Percentiles rank a stretch among this genome's conserved stretches.
Conservation (phyloP, 169 alveolate genomes). For the Eimeria praecox region DNA sequence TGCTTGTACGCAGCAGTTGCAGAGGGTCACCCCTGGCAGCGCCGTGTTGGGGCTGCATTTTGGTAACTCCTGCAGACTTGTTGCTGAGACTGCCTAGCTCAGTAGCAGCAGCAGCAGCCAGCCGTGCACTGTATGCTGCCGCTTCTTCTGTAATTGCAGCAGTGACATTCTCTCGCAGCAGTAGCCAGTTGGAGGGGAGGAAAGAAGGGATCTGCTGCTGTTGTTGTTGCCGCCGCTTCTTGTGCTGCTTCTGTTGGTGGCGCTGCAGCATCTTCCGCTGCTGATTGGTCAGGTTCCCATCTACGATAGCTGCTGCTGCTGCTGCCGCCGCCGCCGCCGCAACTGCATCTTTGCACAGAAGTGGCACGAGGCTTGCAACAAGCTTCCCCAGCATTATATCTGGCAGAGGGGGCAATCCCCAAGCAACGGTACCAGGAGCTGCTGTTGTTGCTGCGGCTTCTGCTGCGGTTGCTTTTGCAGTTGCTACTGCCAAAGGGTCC, state of each 20-base stretch:
- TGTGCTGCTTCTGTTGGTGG: conserved; percentile 68
- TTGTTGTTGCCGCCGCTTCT: conserved; percentile 56
- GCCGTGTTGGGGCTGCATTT: conserved; percentile 6
- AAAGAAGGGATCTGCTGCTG: conserved; percentile 56
- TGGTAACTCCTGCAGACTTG: not conserved
- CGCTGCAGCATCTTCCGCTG: conserved; percentile 72
- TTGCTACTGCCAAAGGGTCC: conserved; percentile 37
- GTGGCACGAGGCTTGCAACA: conserved; percentile 43
- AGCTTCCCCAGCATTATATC: conserved; percentile 41
- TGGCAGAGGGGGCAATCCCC: conserved; percentile 68
- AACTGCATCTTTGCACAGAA: conserved; percentile 54
- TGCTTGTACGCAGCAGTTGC: conserved; percentile 47
- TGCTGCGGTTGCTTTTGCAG: conserved; percentile 53
- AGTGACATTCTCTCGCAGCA: conserved; percentile 32
- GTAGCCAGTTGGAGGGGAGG: conserved; percentile 59
- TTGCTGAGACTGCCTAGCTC: conserved; percentile 12
- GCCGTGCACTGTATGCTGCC: conserved; percentile 54
- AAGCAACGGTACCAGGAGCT: conserved; percentile 44
- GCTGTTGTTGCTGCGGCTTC: conserved; percentile 42
- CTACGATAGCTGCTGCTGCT: conserved; percentile 61
- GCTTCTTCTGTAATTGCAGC: conserved; percentile 32
- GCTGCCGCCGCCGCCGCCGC: conserved; percentile 69
- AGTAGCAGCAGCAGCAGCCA: conserved; percentile 9
- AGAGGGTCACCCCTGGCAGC: conserved; percentile 43
- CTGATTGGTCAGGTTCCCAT: conserved; percentile 53